Evolutionary conservation across 495 filamentous ascomycete species (phyloP).

Genomic region (Bombardia bombarda): DNA sequence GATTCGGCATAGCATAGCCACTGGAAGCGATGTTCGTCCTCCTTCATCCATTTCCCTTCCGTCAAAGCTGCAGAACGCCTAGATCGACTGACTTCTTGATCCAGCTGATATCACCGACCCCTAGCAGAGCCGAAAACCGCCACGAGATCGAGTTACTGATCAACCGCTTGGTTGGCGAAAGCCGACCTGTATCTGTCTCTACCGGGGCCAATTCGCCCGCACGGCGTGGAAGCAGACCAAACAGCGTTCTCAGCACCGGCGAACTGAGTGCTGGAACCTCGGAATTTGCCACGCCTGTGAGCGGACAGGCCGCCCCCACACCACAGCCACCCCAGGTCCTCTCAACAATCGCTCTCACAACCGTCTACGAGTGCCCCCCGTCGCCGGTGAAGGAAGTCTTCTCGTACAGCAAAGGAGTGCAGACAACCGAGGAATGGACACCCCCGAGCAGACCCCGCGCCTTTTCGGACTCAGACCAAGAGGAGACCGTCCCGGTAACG

Average conservation of each 20-base stretch:
- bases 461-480: slow-evolving; percentile 52
- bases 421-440: slow-evolving; percentile 62
- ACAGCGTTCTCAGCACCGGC: slow-evolving; percentile 70
- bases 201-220: slow-evolving; percentile 56
- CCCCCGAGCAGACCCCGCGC: slow-evolving; percentile 42
- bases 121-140: slow-evolving; percentile 60
- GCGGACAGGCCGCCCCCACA: slow-evolving; percentile 22
- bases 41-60: slow-evolving; percentile 8
- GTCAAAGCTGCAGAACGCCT: not conserved
- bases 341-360: slow-evolving; percentile 57
- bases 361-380: slow-evolving; percentile 68
- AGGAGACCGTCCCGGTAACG: slow-evolving; percentile 39
- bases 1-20: slow-evolving; percentile 49
- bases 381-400: slow-evolving; percentile 70
- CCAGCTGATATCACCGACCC: slow-evolving; percentile 62
- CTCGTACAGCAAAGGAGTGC: slow-evolving; percentile 92
- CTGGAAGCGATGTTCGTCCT: slow-evolving; percentile 40
- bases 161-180: slow-evolving; percentile 66
- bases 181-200: slow-evolving; percentile 62
- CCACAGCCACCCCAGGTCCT: slow-evolving; percentile 34
- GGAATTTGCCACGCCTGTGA: slow-evolving; percentile 39
- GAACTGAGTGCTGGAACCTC: slow-evolving; percentile 64
- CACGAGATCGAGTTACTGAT: slow-evolving; percentile 81
- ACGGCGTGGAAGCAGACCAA: slow-evolving; percentile 68
- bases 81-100: slow-evolving; percentile 1